A percentile compares a stretch with the other conserved stretches of the same genome.
Evolutionary conservation across 345 rosid genomes (phyloP).

Genomic region (Boechera stricta): DNA sequence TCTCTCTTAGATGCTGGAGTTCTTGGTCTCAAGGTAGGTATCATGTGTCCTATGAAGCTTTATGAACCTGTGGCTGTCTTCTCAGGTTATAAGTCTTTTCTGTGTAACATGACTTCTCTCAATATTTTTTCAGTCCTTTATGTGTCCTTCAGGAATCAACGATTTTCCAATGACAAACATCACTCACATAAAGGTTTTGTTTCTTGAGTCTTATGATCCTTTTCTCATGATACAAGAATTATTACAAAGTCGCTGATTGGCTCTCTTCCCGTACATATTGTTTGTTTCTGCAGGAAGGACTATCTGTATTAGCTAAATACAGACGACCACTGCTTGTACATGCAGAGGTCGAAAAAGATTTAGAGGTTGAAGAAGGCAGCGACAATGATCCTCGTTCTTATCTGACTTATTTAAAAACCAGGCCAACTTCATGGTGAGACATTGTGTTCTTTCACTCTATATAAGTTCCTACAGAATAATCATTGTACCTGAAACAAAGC

Average conservation of each 20-base stretch:
- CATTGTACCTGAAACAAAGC: constrained; percentile 16
- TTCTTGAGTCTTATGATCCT: constrained; percentile 5
- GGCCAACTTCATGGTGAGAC: constrained; percentile 81
- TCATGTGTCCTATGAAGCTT: background rate
- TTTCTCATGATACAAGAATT: background rate
- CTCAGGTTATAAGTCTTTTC: background rate
- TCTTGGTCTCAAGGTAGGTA: constrained; percentile 88
- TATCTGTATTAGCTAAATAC: constrained; percentile 78
- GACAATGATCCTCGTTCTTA: constrained; percentile 66
- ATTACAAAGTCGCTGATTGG: background rate
- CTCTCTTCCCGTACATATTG: background rate
- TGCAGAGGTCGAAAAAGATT: constrained; percentile 69
- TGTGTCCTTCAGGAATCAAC: constrained; percentile 97
- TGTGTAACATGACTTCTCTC: constrained; percentile 33
- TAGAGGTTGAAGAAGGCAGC: constrained; percentile 48
- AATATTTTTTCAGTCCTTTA: constrained; percentile 73
- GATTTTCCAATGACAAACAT: constrained; percentile 96
- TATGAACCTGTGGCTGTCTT: background rate
- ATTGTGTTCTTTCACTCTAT: background rate
- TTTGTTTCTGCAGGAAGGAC: constrained; percentile 71
- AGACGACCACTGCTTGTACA: constrained; percentile 91
- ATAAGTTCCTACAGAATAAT: background rate
- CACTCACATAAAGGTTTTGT: constrained; percentile 79
- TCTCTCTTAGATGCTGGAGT: constrained; percentile 84
- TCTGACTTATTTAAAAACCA: constrained; percentile 79